Evolutionary conservation across 805 yeast species (phyloP).

Genomic region (Saccharomycopsis amapae): DNA sequence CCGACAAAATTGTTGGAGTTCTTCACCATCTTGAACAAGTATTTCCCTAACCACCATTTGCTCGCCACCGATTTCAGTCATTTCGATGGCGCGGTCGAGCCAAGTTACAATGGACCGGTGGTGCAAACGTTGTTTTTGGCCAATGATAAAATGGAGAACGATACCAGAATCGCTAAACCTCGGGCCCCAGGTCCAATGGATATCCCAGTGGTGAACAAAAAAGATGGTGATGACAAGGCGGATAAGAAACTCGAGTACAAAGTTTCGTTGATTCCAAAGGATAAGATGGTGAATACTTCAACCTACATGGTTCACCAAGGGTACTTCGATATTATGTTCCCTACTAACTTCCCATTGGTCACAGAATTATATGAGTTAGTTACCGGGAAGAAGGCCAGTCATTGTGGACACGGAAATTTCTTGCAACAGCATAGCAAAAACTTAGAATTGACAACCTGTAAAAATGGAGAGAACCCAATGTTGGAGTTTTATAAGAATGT

Average conservation of each 20-base stretch:
- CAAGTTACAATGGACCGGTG: conserved; percentile 22
- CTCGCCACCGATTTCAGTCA: conserved; percentile 62
- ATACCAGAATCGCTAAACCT: conserved; percentile 6
- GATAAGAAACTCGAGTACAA: conserved; percentile 14
- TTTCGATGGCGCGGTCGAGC: conserved; percentile 30
- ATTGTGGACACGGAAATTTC: conserved; percentile 56
- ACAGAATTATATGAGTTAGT: conserved; percentile 56
- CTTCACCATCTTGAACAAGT: conserved; percentile 50
- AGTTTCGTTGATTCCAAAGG: conserved; percentile 27
- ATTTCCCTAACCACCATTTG: conserved; percentile 73
- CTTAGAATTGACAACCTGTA: conserved; percentile 55
- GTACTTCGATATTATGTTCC: conserved; percentile 78
- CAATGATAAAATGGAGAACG: not conserved
- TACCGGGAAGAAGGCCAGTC: conserved; percentile 50
- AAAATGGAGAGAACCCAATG: conserved; percentile 81
- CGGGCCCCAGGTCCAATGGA: too few species aligned
- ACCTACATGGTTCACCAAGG: conserved; percentile 84
- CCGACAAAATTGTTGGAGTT: conserved; percentile 72
- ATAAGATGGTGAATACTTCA: conserved; percentile 59
- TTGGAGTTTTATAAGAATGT: conserved; percentile 70
- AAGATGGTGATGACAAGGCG: not conserved
- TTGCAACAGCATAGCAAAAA: conserved; percentile 62
- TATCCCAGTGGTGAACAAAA: too few species aligned
- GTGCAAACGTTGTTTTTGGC: conserved; percentile 20
- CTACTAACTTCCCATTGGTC: conserved; percentile 65